phyloP scores from a whole-genome alignment of 495 filamentous ascomycete species.

The Podospora appendiculata region DNA sequence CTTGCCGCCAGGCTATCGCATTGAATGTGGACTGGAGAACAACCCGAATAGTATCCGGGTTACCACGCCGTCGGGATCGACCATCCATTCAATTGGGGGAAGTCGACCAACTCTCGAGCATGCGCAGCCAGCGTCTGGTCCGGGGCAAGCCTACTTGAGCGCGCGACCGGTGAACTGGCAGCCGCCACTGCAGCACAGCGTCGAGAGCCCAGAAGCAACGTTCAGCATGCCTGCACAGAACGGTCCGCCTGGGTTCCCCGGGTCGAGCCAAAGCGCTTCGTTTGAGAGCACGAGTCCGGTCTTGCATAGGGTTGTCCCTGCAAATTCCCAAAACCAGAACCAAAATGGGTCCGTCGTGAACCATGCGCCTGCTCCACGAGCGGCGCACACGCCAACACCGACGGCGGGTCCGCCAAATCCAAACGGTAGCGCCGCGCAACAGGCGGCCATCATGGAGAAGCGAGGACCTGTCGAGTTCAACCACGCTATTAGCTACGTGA shows the following conservation, averaged over 20 bases:
- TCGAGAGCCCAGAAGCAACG: slow-evolving; percentile 46
- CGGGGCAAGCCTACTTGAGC: slow-evolving; percentile 30
- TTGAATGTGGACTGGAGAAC: slow-evolving; percentile 87
- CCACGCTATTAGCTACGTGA: slow-evolving; percentile 98
- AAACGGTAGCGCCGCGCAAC: slow-evolving; percentile 38
- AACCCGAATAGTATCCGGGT: slow-evolving; percentile 94
- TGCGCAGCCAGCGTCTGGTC: slow-evolving; percentile 20
- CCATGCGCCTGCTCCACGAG: slow-evolving; percentile 30
- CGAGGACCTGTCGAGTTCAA: slow-evolving; percentile 97
- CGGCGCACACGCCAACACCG: slow-evolving; percentile 47
- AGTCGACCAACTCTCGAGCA: slow-evolving; percentile 31
- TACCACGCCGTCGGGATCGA: slow-evolving; percentile 84
- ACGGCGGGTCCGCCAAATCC: slow-evolving; percentile 27
- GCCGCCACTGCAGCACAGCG: slow-evolving; percentile 47
- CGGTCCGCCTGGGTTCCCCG: slow-evolving; percentile 36
- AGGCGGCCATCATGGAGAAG: slow-evolving; percentile 66
- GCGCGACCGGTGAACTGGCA: slow-evolving; percentile 38
- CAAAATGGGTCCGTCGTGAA: slow-evolving; percentile 48
- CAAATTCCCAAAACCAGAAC: slow-evolving; percentile 29
- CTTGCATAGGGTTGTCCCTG: slow-evolving; percentile 74
- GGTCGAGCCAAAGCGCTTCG: slow-evolving; percentile 30
- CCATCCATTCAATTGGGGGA: slow-evolving; percentile 47
- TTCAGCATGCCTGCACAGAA: slow-evolving; percentile 44
- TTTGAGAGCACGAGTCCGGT: slow-evolving; percentile 54
- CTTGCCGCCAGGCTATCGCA: slow-evolving; percentile 91